Conservation (phyloP, 345 rosid species). For the Nephelium lappaceum region DNA sequence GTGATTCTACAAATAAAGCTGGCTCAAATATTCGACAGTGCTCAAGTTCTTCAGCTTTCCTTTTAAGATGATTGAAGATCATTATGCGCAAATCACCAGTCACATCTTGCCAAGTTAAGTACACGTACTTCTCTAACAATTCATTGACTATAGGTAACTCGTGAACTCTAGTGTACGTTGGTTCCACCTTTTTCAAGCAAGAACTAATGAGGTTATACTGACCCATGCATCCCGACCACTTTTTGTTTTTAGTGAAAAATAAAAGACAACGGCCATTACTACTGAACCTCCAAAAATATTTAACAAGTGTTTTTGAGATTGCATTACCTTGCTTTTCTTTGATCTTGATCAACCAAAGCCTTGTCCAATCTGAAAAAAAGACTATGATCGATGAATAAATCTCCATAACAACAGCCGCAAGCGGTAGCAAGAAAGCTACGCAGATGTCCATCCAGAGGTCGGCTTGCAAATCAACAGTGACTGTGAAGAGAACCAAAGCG, state of each 20-base stretch:
- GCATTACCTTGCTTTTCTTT: background rate
- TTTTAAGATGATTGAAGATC: slow-evolving; percentile 3
- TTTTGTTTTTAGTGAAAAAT: background rate
- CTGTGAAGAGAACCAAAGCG: slow-evolving; percentile 18
- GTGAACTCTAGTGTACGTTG: background rate
- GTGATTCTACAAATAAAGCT: background rate
- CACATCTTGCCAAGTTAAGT: background rate
- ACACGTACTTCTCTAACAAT: slow-evolving; percentile 2
- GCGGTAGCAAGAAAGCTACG: slow-evolving; percentile 25
- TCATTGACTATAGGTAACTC: background rate
- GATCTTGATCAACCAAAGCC: background rate
- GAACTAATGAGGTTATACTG: slow-evolving; percentile 21
- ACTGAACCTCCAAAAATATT: background rate
- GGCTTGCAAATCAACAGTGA: background rate
- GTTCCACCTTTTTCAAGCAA: background rate
- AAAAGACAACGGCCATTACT: background rate
- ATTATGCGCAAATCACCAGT: background rate
- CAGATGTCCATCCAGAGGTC: slow-evolving; percentile 6
- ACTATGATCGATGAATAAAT: background rate
- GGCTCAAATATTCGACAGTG: no score
- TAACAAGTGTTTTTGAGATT: background rate
- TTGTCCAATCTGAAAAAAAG: slow-evolving; percentile 22
- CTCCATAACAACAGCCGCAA: slow-evolving; percentile 26
- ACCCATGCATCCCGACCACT: slow-evolving; percentile 22
- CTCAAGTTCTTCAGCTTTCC: background rate